A percentile compares a stretch with the other conserved stretches of the same genome.
phyloP scores from a whole-genome alignment of 1,284 basidiomycete genomes.

The Sporisorium scitamineum region DNA sequence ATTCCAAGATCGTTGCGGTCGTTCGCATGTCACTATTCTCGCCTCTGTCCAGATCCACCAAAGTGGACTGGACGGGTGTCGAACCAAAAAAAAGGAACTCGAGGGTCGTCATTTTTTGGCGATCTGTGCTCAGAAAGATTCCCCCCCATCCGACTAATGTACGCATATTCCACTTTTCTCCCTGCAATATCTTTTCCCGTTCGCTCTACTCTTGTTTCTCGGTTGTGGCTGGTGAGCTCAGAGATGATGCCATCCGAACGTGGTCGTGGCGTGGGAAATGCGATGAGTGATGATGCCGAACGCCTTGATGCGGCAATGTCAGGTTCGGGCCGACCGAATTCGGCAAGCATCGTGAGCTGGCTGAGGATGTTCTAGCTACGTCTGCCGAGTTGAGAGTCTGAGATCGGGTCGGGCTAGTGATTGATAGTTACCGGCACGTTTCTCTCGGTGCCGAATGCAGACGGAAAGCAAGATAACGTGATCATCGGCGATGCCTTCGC shows the following conservation, averaged over 20 bases:
- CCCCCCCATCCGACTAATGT: conserved; percentile 44
- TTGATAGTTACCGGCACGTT: background rate
- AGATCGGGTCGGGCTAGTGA: too few relatives aligned
- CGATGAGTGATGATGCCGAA: conserved; percentile 9
- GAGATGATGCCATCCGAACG: background rate
- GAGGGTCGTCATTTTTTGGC: conserved; percentile 24
- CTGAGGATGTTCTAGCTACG: background rate
- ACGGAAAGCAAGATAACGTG: background rate
- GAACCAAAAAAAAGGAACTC: conserved; percentile 35
- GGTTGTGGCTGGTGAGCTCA: background rate
- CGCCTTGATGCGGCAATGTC: background rate
- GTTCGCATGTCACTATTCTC: conserved; percentile 15
- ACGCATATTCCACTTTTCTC: conserved; percentile 46
- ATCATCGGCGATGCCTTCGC: background rate
- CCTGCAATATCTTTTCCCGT: conserved; percentile 47
- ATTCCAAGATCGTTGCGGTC: background rate
- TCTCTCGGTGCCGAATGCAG: background rate
- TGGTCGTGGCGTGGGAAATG: conserved; percentile 7
- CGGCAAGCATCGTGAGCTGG: background rate
- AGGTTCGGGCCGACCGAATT: background rate
- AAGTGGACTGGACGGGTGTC: background rate
- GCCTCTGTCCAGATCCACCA: background rate
- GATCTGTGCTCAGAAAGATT: conserved; percentile 46
- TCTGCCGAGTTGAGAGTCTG: background rate
- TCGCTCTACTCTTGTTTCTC: conserved; percentile 10